Conservation (phyloP, 192 early-diverging fungal species). For the Backusella morwellensis region DNA sequence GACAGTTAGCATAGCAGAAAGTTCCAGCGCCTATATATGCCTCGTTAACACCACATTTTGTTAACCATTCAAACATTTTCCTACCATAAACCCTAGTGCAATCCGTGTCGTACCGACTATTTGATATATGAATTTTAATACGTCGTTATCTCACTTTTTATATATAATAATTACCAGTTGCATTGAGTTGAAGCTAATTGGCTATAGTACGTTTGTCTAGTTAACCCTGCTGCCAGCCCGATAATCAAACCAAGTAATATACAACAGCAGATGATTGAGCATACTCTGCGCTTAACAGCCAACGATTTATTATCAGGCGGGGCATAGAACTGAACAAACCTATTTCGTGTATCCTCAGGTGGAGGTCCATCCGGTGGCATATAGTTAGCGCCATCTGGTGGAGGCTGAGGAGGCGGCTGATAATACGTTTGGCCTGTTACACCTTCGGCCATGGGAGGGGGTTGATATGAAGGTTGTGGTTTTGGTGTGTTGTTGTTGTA, state of each 20-base stretch:
- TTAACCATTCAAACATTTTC: neutral
- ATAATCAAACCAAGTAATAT: conserved; percentile 15
- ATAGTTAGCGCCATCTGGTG: neutral
- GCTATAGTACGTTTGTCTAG: neutral
- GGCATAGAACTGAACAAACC: conserved; percentile 13
- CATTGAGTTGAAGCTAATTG: neutral
- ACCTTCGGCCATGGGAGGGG: neutral
- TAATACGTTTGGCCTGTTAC: conserved; percentile 16
- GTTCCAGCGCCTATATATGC: neutral
- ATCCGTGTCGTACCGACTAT: neutral
- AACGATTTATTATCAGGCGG: conserved; percentile 18
- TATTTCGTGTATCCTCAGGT: neutral
- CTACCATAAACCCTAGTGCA: neutral
- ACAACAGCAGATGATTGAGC: conserved; percentile 4
- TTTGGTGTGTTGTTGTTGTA: neutral
- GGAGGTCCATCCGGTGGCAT: neutral
- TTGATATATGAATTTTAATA: neutral
- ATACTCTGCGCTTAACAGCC: conserved; percentile 14
- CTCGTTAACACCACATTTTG: neutral
- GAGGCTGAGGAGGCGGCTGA: conserved; percentile 19
- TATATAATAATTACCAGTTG: neutral
- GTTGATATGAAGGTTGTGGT: conserved; percentile 24
- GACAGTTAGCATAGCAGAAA: neutral
- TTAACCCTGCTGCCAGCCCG: conserved; percentile 21
- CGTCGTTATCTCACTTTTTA: neutral